phyloP scores from a whole-genome alignment of 139 green algal genomes.

The Picochlorum sp. region DNA sequence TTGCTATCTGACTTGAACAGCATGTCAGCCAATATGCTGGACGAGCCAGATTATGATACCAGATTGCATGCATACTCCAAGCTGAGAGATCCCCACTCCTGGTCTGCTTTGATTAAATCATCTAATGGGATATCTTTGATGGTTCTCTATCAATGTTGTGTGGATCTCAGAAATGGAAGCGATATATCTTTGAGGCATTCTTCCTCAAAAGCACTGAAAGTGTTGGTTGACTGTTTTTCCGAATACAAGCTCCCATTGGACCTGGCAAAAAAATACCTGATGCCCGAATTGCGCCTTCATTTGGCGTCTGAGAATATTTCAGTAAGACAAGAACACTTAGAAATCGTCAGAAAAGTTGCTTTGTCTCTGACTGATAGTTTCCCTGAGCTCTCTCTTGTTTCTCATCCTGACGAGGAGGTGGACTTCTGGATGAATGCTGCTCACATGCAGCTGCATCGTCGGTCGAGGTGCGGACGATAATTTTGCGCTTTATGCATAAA shows the following conservation, averaged over 20 bases:
- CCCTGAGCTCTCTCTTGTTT: slow-evolving; percentile 39
- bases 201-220: slow-evolving; percentile 22
- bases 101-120: not conserved
- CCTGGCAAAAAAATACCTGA: slow-evolving; percentile 33
- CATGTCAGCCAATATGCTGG: slow-evolving; percentile 30
- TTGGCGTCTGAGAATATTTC: slow-evolving; percentile 28
- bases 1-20: slow-evolving; percentile 36
- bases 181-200: slow-evolving; percentile 58
- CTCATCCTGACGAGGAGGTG: slow-evolving; percentile 42
- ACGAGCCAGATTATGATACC: slow-evolving; percentile 50
- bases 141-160: slow-evolving; percentile 36
- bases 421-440: slow-evolving; percentile 73
- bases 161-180: slow-evolving; percentile 44
- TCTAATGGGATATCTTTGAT: slow-evolving; percentile 32
- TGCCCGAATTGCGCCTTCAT: slow-evolving; percentile 42
- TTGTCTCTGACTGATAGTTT: slow-evolving; percentile 32
- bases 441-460: slow-evolving; percentile 75
- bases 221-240: not conserved
- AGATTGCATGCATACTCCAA: slow-evolving; percentile 48
- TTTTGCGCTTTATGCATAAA: too few relatives aligned
- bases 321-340: slow-evolving; percentile 65
- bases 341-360: slow-evolving; percentile 45
- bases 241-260: not conserved
- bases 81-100: slow-evolving; percentile 36
- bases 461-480: too few relatives aligned